phyloP scores from a whole-genome alignment of 169 alveolate genomes.

The Eimeria brunetti region DNA sequence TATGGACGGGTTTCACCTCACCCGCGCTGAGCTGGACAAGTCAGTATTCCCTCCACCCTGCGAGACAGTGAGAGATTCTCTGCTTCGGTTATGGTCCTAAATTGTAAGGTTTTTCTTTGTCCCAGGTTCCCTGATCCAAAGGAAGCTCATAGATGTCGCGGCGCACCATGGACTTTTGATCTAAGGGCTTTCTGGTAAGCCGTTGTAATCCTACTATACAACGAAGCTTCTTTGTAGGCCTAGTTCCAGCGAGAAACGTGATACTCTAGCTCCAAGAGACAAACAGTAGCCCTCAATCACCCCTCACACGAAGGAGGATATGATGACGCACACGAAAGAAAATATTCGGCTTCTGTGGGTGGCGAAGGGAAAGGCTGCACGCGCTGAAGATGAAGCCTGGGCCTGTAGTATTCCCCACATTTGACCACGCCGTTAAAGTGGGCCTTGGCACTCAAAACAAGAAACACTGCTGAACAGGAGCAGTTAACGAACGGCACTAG shows the following conservation, averaged over 20 bases:
- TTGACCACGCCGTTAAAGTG: not conserved
- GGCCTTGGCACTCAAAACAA: not conserved
- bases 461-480: not conserved
- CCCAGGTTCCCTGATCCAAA: not conserved
- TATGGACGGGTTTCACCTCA: slow-evolving; percentile 7
- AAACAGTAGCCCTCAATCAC: not conserved
- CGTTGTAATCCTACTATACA: not conserved
- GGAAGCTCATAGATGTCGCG: not conserved
- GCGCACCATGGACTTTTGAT: slow-evolving; percentile 36
- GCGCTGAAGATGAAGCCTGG: not conserved
- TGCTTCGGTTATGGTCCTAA: not conserved
- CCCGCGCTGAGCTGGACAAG: slow-evolving; percentile 11
- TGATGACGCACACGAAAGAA: not conserved
- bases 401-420: not conserved
- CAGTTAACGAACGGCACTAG: not conserved
- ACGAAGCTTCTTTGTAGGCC: not conserved
- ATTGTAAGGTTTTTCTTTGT: not conserved
- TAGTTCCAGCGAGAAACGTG: not conserved
- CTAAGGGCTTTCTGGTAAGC: not conserved
- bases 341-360: not conserved
- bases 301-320: not conserved
- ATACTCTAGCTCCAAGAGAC: not conserved
- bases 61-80: not conserved
- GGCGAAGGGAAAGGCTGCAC: slow-evolving; percentile 1
- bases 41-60: not conserved